A percentile compares a stretch with the other conserved stretches of the same genome.
These are phyloP conservation scores for Rhizoclosmatium sp. DNA, from an alignment of 192 early-diverging fungal species.

Conservation along the genomic window DNA sequence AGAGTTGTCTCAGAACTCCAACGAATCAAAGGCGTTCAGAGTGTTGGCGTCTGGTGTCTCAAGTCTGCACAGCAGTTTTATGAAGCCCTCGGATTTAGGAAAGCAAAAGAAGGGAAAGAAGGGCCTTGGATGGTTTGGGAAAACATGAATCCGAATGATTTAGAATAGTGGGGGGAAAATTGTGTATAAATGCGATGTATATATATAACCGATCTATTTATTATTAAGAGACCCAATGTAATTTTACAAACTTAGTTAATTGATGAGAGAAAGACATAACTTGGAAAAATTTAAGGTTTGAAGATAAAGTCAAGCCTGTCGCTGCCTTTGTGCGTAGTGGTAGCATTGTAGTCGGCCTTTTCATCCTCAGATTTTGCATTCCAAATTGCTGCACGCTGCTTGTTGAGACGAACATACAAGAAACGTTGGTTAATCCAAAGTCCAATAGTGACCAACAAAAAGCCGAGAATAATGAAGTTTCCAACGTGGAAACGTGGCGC, in stretches of 20 bases:
- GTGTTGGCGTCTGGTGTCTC: conserved; percentile 36
- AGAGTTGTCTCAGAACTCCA: conserved; percentile 23
- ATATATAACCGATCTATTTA: too few species aligned
- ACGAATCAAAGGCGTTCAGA: background rate
- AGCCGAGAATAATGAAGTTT: conserved; percentile 28
- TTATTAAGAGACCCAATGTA: too few species aligned
- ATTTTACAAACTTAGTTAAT: too few species aligned
- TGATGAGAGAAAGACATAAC: too few species aligned
- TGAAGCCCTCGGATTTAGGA: conserved; percentile 18
- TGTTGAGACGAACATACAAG: conserved; percentile 13
- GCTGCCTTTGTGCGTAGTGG: conserved; percentile 60
- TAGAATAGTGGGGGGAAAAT: too few species aligned
- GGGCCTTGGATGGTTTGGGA: conserved; percentile 40
- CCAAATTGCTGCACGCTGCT: too few species aligned
- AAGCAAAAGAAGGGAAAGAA: conserved; percentile 16
- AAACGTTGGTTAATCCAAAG: conserved; percentile 53
- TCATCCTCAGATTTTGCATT: conserved; percentile 42
- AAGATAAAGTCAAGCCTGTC: conserved; percentile 61
- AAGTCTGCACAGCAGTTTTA: conserved; percentile 26
- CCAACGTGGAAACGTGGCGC: conserved; percentile 59
- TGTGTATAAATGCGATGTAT: too few species aligned
- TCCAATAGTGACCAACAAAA: conserved; percentile 42
- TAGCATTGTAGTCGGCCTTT: conserved; percentile 58
- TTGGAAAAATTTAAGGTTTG: background rate
- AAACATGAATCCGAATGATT: background rate